Base-by-base conservation (phyloP, 805 yeast species). In the Zygosaccharomyces lentus region DNA sequence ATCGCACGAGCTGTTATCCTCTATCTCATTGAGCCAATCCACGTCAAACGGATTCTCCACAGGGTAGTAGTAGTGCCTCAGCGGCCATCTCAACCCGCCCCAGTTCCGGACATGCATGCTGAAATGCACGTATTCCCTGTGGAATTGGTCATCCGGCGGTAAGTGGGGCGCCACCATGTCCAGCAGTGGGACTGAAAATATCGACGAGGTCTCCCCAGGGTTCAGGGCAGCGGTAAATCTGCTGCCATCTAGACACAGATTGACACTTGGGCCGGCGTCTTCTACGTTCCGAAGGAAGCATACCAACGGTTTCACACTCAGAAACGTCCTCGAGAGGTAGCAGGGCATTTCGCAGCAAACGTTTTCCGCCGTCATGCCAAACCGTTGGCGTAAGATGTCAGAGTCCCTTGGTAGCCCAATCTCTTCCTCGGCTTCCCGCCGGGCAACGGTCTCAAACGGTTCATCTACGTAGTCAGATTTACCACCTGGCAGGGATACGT, bases 401-500 rank as follows among this genome's bases (percentile, higher is more conserved):
- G 84, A 77, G 54, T 73, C 65, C 12, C 72, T 64, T 9, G 76
- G 74, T 17, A 87, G 62, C 0, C 96, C 96, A 41, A 90, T 86
- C 61, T 90, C 98, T 61, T 90, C 98, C 46, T 74, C 76, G 50
- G 89, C 80, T 64, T 90, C 98, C 26, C 98, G 70, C 48, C 95
- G 71, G 0, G 96, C 84, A 32, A 84, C 82, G 36, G 76, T 75
- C 74, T 84, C 82, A 47, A 85, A 87, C 10, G 75, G 65, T 55
- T 87, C 88, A 15, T 76, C 69, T 0, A 75, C 79, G 34, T 54
- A 59, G 62, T 90, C 97, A 4, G 95, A 89, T 59, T 84, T 87
- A 7, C 97, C 98, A 2, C 98, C 98, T 3, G 98, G 98, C 7
- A 90, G 71, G 1, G 96, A 87, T 5, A 86, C 85, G 62, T 90